These are phyloP conservation scores for Pichia heedii DNA, from an alignment of 805 yeast genomes.

Conservation along the genomic window DNA sequence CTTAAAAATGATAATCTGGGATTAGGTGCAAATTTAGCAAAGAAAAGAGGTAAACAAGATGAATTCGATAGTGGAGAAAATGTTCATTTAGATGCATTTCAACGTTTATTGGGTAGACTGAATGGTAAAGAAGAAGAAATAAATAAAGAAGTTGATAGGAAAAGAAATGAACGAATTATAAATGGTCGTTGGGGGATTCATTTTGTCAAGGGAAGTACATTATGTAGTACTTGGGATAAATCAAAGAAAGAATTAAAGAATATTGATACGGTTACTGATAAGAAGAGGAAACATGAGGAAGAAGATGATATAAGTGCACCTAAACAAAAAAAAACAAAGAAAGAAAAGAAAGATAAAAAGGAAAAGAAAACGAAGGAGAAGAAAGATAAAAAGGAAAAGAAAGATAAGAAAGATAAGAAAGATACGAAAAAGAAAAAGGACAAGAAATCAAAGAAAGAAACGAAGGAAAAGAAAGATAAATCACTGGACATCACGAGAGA, in stretches of 20 bases:
- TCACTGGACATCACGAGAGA: constrained; percentile 30
- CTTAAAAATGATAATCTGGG: constrained; percentile 80
- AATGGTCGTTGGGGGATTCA: constrained; percentile 84
- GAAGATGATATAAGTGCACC: constrained; percentile 9
- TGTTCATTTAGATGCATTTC: constrained; percentile 89
- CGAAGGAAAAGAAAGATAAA: constrained; percentile 24
- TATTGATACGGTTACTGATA: constrained; percentile 11
- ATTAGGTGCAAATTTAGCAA: constrained; percentile 71
- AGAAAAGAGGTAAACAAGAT: constrained; percentile 40
- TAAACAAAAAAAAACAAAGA: constrained; percentile 12
- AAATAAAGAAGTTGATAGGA: constrained; percentile 55
- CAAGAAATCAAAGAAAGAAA: constrained; percentile 11
- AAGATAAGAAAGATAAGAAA: constrained; percentile 7
- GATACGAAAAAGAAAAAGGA: constrained; percentile 19
- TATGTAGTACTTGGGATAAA: constrained; percentile 76
- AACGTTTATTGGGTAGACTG: constrained; percentile 76
- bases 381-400: constrained; percentile 15
- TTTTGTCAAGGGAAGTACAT: constrained; percentile 77
- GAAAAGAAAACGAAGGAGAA: constrained; percentile 23
- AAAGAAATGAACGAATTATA: constrained; percentile 59
- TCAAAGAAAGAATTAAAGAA: constrained; percentile 31
- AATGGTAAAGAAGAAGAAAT: constrained; percentile 77
- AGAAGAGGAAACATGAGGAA: constrained; percentile 13
- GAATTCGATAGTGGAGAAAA: constrained; percentile 75
- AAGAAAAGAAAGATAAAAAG: constrained; percentile 19